phyloP scores from a whole-genome alignment of 2,329 filamentous ascomycete species.

The Huntiella savannae region DNA sequence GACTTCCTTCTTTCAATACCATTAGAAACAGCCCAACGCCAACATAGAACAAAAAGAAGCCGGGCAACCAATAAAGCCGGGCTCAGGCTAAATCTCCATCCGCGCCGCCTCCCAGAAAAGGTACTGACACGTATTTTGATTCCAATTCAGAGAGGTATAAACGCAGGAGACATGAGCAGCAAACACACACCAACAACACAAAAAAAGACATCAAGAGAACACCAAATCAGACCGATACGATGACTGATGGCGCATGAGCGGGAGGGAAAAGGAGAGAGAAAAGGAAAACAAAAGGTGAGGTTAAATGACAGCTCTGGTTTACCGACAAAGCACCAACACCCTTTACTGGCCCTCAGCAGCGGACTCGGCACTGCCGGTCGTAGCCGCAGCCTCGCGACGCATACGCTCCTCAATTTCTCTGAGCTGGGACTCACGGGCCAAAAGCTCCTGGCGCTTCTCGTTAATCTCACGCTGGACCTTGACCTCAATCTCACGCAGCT shows the following conservation, averaged over 20 bases:
- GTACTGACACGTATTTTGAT: conserved; percentile 2
- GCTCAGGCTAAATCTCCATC: background rate
- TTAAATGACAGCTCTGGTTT: conserved; percentile 1
- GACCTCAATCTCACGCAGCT: conserved; percentile 96
- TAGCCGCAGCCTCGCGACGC: conserved; percentile 59
- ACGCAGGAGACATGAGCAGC: conserved; percentile 7
- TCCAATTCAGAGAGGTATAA: conserved; percentile 11
- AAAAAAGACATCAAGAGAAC: conserved; percentile 4
- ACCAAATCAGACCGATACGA: background rate
- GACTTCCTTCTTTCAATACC: conserved; percentile 3
- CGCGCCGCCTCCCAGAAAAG: background rate
- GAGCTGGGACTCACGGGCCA: conserved; percentile 94
- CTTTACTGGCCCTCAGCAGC: conserved; percentile 28
- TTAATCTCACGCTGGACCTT: conserved; percentile 99
- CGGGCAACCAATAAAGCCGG: conserved; percentile 8
- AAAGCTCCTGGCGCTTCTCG: conserved; percentile 95
- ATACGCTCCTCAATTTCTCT: conserved; percentile 97
- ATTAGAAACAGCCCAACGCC: conserved; percentile 11
- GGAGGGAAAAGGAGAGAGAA: conserved; percentile 1
- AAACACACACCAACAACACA: conserved; percentile 8
- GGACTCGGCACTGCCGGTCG: conserved; percentile 20
- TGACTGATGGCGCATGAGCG: background rate
- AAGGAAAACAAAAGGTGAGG: background rate
- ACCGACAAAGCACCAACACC: conserved; percentile 1
- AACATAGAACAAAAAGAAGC: conserved; percentile 10